Evolutionary conservation across 2,329 filamentous ascomycete genomes (phyloP).

Genomic region (Xylaria sp.): DNA sequence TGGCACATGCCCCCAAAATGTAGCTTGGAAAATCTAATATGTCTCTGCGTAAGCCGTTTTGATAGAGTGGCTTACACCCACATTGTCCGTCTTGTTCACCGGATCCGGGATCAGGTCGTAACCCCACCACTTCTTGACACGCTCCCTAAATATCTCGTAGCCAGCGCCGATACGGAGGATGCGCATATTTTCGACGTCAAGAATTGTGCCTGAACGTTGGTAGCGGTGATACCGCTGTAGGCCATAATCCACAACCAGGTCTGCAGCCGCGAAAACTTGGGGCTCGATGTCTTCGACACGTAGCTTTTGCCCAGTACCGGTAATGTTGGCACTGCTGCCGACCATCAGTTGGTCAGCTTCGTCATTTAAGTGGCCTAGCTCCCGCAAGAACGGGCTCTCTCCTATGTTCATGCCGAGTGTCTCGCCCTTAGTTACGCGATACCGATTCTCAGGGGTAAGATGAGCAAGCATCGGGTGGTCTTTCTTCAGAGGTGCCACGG

Average conservation of each 20-base stretch:
- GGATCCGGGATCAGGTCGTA: slow-evolving; percentile 30
- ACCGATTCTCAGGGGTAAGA: slow-evolving; percentile 22
- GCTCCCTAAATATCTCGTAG: slow-evolving; percentile 33
- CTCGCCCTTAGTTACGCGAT: slow-evolving; percentile 24
- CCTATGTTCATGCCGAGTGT: slow-evolving; percentile 34
- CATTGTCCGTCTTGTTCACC: slow-evolving; percentile 30
- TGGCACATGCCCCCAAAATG: neutral
- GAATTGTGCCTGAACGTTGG: slow-evolving; percentile 32
- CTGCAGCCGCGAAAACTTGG: slow-evolving; percentile 20
- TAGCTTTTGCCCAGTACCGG: slow-evolving; percentile 34
- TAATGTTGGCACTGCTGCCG: slow-evolving; percentile 35
- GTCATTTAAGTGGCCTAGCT: slow-evolving; percentile 33
- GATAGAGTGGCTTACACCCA: slow-evolving; percentile 28
- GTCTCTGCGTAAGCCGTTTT: slow-evolving; percentile 24
- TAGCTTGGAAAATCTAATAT: slow-evolving; percentile 6
- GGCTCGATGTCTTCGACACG: slow-evolving; percentile 35
- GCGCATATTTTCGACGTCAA: slow-evolving; percentile 30
- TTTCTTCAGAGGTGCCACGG: slow-evolving; percentile 25
- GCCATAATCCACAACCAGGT: slow-evolving; percentile 33
- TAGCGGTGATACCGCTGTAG: slow-evolving; percentile 35
- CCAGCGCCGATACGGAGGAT: slow-evolving; percentile 31
- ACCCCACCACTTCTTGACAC: slow-evolving; percentile 35
- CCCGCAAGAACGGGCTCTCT: slow-evolving; percentile 32
- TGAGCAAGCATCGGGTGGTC: slow-evolving; percentile 25
- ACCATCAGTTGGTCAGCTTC: slow-evolving; percentile 34